Evolutionary conservation across 176 grass and related monocot genomes (phyloP).

Genomic region (Ananas comosus): DNA sequence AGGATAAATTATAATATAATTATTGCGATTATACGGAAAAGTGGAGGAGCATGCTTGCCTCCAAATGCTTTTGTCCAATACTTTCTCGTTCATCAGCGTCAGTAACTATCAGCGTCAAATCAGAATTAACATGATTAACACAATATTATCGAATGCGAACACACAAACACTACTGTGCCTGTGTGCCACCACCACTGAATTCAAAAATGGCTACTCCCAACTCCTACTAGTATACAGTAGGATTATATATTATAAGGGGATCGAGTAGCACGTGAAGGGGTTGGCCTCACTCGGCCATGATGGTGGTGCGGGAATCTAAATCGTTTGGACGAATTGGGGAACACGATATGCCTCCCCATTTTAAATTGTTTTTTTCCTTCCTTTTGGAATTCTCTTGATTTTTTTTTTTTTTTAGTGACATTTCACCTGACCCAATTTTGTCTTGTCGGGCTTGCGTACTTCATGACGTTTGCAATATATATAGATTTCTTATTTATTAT

Average conservation of each 20-base stretch:
- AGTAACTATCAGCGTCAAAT: no score
- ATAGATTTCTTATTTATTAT: background rate
- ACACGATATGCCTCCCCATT: background rate
- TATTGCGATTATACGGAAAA: no score
- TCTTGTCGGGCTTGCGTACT: background rate
- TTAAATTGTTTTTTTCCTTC: background rate
- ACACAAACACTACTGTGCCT: no score
- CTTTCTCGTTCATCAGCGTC: no score
- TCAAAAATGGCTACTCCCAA: background rate
- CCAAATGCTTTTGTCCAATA: no score
- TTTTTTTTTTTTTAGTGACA: background rate
- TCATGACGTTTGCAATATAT: background rate
- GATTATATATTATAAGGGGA: background rate
- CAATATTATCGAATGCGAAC: no score
- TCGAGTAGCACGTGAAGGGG: slow-evolving; percentile 11
- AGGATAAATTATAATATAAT: no score
- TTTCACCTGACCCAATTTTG: background rate
- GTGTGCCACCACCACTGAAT: background rate
- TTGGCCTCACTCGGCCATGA: background rate
- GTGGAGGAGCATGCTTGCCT: no score
- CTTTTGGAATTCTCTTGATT: background rate
- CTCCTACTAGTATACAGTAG: background rate
- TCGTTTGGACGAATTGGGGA: slow-evolving; percentile 14
- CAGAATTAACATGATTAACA: no score
- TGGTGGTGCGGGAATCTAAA: slow-evolving; percentile 16